Percentiles rank a stretch among this genome's conserved stretches.
Evolutionary conservation across 495 filamentous ascomycete genomes (phyloP).

Genomic region (Letharia lupina): DNA sequence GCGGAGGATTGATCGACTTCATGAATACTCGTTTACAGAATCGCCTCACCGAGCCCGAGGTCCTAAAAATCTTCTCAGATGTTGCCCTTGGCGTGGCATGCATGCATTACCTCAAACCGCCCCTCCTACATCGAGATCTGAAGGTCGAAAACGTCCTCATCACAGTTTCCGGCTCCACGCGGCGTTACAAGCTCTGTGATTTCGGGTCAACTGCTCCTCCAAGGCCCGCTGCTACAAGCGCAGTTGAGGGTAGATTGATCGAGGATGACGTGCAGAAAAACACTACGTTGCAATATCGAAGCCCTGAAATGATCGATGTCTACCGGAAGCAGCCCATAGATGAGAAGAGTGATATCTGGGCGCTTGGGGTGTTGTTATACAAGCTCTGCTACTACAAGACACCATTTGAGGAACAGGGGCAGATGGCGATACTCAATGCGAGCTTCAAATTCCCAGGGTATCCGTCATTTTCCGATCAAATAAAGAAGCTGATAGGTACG

Average conservation of each 20-base stretch:
- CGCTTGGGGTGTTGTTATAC: slow-evolving; percentile 88
- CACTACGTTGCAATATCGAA: slow-evolving; percentile 93
- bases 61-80: slow-evolving; percentile 92
- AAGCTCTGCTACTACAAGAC: slow-evolving; percentile 99
- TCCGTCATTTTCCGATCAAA: slow-evolving; percentile 77
- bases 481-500: slow-evolving; percentile 88
- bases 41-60: slow-evolving; percentile 93
- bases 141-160: slow-evolving; percentile 99
- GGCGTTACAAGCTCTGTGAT: slow-evolving; percentile 89
- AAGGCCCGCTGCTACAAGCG: slow-evolving; percentile 72
- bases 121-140: slow-evolving; percentile 85
- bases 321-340: slow-evolving; percentile 95
- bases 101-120: slow-evolving; percentile 97
- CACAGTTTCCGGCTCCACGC: slow-evolving; percentile 48
- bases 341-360: slow-evolving; percentile 99
- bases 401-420: slow-evolving; percentile 93
- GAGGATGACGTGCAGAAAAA: slow-evolving; percentile 97
- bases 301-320: slow-evolving; percentile 98
- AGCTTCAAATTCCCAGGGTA: slow-evolving; percentile 87
- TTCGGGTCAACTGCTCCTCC: slow-evolving; percentile 89
- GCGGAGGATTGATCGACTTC: slow-evolving; percentile 94
- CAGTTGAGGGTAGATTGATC: slow-evolving; percentile 77
- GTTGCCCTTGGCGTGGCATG: slow-evolving; percentile 93
- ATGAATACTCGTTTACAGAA: slow-evolving; percentile 98
- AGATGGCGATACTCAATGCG: slow-evolving; percentile 96